These are phyloP conservation scores for Nigrograna mackinnonii DNA, from an alignment of 2,329 filamentous ascomycete species.

Conservation along the genomic window DNA sequence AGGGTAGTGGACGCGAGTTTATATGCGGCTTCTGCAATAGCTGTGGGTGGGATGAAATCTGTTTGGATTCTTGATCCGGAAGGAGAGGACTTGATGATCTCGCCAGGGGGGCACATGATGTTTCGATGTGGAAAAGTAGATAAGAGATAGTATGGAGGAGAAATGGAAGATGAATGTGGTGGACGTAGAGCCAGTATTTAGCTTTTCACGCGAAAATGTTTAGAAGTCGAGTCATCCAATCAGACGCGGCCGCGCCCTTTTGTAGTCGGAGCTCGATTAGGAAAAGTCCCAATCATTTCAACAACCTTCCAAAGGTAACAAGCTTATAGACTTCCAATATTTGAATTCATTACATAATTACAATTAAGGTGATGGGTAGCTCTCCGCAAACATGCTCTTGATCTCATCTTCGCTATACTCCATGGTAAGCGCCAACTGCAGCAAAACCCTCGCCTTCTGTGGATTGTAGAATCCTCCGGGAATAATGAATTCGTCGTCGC, in stretches of 20 bases:
- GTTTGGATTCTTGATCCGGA: background rate
- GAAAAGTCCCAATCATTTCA: no score
- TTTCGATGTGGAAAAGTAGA: background rate
- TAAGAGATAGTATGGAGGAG: background rate
- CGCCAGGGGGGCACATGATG: slow-evolving; percentile 24
- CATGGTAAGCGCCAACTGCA: slow-evolving; percentile 43
- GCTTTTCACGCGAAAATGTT: no score
- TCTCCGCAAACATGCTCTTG: slow-evolving; percentile 33
- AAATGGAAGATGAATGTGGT: no score
- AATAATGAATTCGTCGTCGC: slow-evolving; percentile 34
- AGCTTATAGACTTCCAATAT: no score
- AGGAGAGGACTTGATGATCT: background rate
- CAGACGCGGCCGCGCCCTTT: no score
- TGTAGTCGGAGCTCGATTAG: no score
- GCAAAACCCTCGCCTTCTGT: slow-evolving; percentile 58
- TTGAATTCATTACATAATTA: no score
- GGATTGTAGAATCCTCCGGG: slow-evolving; percentile 60
- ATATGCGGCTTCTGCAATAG: slow-evolving; percentile 49
- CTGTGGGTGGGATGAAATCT: slow-evolving; percentile 32
- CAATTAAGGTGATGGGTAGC: slow-evolving; percentile 24
- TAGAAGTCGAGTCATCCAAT: no score
- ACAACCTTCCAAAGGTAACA: no score
- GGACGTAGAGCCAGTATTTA: no score
- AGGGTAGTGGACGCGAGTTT: slow-evolving; percentile 57
- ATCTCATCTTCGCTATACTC: slow-evolving; percentile 50